Evolutionary conservation across 768 basidiomycete genomes (phyloP).

Genomic region (Lactifluus echinatus): DNA sequence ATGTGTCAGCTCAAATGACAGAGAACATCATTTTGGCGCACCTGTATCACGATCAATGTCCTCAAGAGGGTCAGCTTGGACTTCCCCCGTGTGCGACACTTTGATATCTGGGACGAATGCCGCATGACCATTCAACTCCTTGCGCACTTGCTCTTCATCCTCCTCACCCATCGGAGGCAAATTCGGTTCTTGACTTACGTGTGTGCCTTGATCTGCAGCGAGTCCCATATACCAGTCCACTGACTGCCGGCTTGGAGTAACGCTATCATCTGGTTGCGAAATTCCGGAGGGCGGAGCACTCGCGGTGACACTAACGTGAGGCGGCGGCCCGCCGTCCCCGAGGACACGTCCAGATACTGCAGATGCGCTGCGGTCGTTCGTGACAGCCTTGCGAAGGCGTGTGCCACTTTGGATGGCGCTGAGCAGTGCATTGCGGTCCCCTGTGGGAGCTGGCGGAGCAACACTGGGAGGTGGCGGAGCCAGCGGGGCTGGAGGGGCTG

Average conservation of each 20-base stretch:
- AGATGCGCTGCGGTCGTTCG: slow-evolving; percentile 74
- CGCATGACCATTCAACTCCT: slow-evolving; percentile 23
- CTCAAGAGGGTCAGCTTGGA: slow-evolving; percentile 43
- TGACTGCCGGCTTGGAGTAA: slow-evolving; percentile 43
- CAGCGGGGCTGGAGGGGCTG: slow-evolving; percentile 30
- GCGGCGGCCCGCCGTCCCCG: slow-evolving; percentile 62
- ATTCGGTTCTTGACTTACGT: slow-evolving; percentile 27
- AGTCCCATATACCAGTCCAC: slow-evolving; percentile 90
- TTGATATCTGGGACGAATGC: slow-evolving; percentile 47
- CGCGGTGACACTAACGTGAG: slow-evolving; percentile 51
- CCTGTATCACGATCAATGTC: slow-evolving; percentile 64
- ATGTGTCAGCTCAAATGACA: slow-evolving; percentile 6
- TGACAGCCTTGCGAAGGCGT: slow-evolving; percentile 64
- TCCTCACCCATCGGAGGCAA: slow-evolving; percentile 53
- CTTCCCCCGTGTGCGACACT: slow-evolving; percentile 37
- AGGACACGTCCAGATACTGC: slow-evolving; percentile 67
- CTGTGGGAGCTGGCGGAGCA: slow-evolving; percentile 30
- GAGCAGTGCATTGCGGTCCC: slow-evolving; percentile 60
- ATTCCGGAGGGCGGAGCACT: slow-evolving; percentile 33
- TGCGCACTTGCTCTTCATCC: slow-evolving; percentile 44
- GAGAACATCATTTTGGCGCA: slow-evolving; percentile 28
- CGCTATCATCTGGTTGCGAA: slow-evolving; percentile 32
- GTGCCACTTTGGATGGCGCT: slow-evolving; percentile 71
- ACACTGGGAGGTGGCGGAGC: slow-evolving; percentile 25
- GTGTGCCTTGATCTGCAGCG: slow-evolving; percentile 56